Conservation (phyloP, 768 basidiomycete species). For the Termitomyces sp. region DNA sequence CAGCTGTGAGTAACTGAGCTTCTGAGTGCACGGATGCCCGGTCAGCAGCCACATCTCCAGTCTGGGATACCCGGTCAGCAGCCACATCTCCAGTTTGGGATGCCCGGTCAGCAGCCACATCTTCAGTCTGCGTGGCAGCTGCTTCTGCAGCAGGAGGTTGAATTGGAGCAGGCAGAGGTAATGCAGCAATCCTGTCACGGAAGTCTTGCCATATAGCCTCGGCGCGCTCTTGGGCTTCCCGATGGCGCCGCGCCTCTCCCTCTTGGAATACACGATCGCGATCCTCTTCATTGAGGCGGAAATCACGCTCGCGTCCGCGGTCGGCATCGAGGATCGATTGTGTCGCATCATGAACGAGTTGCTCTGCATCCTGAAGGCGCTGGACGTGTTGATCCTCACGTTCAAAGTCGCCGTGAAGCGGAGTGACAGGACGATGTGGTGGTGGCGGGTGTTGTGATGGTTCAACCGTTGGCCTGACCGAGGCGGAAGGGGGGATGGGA, state of each 20-base stretch:
- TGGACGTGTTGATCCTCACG: slow-evolving; percentile 51
- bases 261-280: slow-evolving; percentile 60
- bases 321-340: slow-evolving; percentile 57
- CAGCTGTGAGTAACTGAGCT: slow-evolving; percentile 26
- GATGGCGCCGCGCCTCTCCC: slow-evolving; percentile 53
- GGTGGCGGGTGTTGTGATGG: slow-evolving; percentile 25
- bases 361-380: slow-evolving; percentile 49
- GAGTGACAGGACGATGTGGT: slow-evolving; percentile 31
- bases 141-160: slow-evolving; percentile 10
- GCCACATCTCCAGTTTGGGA: too few species aligned
- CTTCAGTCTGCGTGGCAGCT: slow-evolving; percentile 12
- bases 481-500: background rate
- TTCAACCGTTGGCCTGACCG: slow-evolving; percentile 3
- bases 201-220: slow-evolving; percentile 44
- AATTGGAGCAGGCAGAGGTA: slow-evolving; percentile 22
- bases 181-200: slow-evolving; percentile 32
- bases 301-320: slow-evolving; percentile 59
- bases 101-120: slow-evolving; percentile 30
- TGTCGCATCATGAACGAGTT: slow-evolving; percentile 43
- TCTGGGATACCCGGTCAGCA: too few species aligned
- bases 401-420: slow-evolving; percentile 36
- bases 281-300: slow-evolving; percentile 62
- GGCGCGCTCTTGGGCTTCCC: slow-evolving; percentile 48
- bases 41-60: too few species aligned
- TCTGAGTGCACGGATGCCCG: slow-evolving; percentile 33